Base-by-base conservation (phyloP, 768 basidiomycete genomes). In the Cystofilobasidium capitatum region DNA sequence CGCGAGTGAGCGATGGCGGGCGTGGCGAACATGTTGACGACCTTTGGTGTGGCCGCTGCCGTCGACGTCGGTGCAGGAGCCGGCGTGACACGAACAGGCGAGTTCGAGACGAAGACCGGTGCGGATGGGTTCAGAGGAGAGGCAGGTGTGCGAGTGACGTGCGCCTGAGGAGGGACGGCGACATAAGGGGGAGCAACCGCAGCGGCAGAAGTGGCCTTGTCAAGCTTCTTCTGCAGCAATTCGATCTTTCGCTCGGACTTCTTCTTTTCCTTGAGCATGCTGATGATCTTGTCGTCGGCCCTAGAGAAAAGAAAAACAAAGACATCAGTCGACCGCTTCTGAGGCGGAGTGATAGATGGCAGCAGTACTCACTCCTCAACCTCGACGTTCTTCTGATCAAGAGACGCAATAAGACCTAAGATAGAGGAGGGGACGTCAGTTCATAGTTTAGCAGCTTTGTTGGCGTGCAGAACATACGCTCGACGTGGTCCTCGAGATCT, bases 221-320 rank as follows among this genome's bases (percentile, higher is more conserved):
- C 64, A 17, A 58, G 57, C 44, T 65, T 65, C 57, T 65, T 65
- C 45, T 51, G 42, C 33, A 66, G 58, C 22, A 47, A 22, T 8
- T 66, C 65, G 45, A 40, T 22, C 37, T 60, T 59, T 20, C 40
- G 35, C 44, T 66, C 31, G 47, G 51, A 16, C 65, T 58, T 60
- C 45, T 66, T 66, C 44, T 47, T 39, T 9, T 59, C 47, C 45
- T 66, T 66, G 36, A 51, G 45, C 14, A 39, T 17, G 31, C 22
- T 35, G 17, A 66, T 49, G 58, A 66, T 58, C 47, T 54, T 66
- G 58, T 66, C 65, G 65, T 66, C 65, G 35, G 65, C 39, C n/a
- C 64, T 64, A 54, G 14, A n/a, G 49, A 12, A 29, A 20, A 40
- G 31, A 33, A 33, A 20, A 36, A 8, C 7, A 20, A 42, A 14